These are phyloP conservation scores for Trematosphaeria pertusa DNA, from an alignment of 2,329 filamentous ascomycete genomes.

Conservation along the genomic window DNA sequence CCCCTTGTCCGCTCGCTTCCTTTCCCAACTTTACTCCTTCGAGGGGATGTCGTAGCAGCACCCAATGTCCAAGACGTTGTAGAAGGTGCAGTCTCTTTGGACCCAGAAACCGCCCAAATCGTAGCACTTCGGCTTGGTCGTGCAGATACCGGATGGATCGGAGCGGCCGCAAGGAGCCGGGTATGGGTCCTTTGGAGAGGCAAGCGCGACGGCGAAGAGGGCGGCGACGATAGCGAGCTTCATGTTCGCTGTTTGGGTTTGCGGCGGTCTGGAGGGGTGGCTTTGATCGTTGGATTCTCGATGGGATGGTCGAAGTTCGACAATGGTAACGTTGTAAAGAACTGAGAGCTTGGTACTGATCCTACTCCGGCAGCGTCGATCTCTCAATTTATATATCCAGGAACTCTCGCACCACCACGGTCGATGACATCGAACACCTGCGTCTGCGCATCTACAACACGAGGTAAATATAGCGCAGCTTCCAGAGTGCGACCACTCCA, in stretches of 20 bases:
- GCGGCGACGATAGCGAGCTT: slow-evolving; percentile 19
- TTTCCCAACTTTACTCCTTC: slow-evolving; percentile 16
- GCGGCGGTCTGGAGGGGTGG: not conserved
- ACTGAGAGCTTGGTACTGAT: not conserved
- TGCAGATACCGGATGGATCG: slow-evolving; percentile 36
- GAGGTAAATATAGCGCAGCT: not conserved
- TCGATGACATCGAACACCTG: not conserved
- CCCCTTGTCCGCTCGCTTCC: too few relatives aligned
- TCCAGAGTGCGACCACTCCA: not conserved
- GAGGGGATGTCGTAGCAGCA: slow-evolving; percentile 38
- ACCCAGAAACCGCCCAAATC: slow-evolving; percentile 37
- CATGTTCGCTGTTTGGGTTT: slow-evolving; percentile 11
- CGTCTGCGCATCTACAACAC: not conserved
- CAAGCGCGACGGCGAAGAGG: slow-evolving; percentile 25
- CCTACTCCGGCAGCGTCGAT: not conserved
- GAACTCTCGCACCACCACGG: not conserved
- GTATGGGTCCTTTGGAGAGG: slow-evolving; percentile 31
- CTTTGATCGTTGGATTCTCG: not conserved
- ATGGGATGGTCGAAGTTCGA: not conserved
- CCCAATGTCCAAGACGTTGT: slow-evolving; percentile 37
- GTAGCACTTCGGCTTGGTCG: slow-evolving; percentile 30
- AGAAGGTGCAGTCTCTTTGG: slow-evolving; percentile 39
- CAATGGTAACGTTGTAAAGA: not conserved
- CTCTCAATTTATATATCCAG: slow-evolving; percentile 4
- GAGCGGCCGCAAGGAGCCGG: slow-evolving; percentile 38